phyloP scores from a whole-genome alignment of 139 green algal genomes.

The Closterium sp. region DNA sequence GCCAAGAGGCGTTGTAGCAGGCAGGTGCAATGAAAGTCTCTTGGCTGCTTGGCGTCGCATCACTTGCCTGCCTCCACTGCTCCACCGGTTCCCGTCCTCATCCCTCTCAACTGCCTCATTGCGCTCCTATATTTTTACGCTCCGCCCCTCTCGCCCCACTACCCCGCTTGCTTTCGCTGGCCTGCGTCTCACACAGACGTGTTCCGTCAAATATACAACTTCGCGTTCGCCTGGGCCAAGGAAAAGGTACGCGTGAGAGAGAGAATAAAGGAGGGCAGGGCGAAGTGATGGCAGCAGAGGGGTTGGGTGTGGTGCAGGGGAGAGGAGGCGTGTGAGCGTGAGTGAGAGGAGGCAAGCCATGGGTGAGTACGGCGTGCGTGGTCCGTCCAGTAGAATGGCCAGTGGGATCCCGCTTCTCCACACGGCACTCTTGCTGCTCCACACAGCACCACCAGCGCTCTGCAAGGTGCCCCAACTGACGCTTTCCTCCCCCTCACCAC shows the following conservation, averaged over 20 bases:
- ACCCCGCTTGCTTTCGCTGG: neutral
- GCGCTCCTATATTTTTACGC: neutral
- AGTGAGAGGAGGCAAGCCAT: neutral
- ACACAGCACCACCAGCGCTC: neutral
- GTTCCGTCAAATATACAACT: slow-evolving; percentile 56
- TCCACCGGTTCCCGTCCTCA: neutral
- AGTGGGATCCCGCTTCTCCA: no score
- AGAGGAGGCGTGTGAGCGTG: neutral
- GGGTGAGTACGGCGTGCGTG: no score
- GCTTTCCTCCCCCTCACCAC: neutral
- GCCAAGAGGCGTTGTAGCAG: no score
- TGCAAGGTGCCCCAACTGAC: neutral
- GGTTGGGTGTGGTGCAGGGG: no score
- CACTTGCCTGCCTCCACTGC: no score
- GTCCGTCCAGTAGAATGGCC: no score
- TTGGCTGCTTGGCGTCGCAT: no score
- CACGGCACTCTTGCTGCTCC: no score
- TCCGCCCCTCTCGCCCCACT: neutral
- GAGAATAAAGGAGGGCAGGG: neutral
- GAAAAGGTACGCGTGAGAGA: slow-evolving; percentile 67
- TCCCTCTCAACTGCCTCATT: neutral
- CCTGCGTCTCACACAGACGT: slow-evolving; percentile 33
- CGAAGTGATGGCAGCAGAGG: neutral
- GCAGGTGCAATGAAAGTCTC: no score
- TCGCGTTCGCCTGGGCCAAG: slow-evolving; percentile 55